These are phyloP conservation scores for Phycomyces nitens DNA, from an alignment of 192 early-diverging fungal species.

Conservation along the genomic window DNA sequence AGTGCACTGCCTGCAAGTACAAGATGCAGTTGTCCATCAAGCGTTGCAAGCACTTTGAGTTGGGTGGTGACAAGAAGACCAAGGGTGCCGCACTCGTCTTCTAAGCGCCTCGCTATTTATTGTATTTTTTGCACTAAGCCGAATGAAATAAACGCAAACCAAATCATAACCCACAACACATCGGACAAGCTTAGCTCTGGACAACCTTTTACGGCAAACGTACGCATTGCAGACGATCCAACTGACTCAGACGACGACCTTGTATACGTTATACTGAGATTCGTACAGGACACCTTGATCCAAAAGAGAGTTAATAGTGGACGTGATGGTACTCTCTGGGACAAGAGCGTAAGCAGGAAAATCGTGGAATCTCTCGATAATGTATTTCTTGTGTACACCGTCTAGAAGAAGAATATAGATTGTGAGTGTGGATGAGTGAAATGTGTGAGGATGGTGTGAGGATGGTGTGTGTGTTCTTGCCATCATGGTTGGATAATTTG, in stretches of 20 bases:
- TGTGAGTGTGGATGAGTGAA: too few species aligned
- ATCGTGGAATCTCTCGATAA: background rate
- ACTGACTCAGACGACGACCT: background rate
- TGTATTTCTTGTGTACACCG: background rate
- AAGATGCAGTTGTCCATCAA: slow-evolving; percentile 97
- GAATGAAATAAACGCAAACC: too few species aligned
- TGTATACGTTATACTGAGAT: background rate
- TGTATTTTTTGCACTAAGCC: too few species aligned
- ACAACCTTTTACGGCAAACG: too few species aligned
- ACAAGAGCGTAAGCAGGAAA: background rate
- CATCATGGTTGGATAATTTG: too few species aligned
- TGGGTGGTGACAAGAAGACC: slow-evolving; percentile 99
- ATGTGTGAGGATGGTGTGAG: too few species aligned
- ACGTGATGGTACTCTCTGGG: background rate
- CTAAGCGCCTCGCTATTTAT: slow-evolving; percentile 46
- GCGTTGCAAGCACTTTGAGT: slow-evolving; percentile 99
- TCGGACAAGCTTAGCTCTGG: too few species aligned
- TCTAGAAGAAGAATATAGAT: too few species aligned
- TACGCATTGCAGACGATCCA: too few species aligned
- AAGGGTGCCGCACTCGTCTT: slow-evolving; percentile 87
- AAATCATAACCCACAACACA: too few species aligned
- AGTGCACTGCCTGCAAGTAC: slow-evolving; percentile 98
- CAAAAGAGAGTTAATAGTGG: background rate
- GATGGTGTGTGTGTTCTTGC: too few species aligned
- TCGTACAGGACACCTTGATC: background rate